Evolutionary conservation across 116 monocot genomes (phyloP).

Genomic region (Trichopus zeylanicus): DNA sequence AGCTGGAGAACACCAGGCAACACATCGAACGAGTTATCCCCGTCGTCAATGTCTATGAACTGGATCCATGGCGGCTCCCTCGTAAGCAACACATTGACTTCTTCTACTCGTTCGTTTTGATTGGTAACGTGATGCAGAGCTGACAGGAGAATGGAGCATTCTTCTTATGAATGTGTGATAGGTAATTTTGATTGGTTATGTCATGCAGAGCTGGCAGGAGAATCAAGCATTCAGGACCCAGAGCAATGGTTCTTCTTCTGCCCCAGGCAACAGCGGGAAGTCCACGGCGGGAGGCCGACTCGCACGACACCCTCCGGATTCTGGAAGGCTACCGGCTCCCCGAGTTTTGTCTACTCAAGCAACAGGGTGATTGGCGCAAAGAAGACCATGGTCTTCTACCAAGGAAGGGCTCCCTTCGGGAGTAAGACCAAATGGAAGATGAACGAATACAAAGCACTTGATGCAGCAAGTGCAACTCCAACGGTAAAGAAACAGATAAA

Average conservation of each 20-base stretch:
- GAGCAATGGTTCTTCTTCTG: constrained; percentile 96
- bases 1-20: constrained; percentile 27
- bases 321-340: constrained; percentile 89
- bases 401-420: constrained; percentile 49
- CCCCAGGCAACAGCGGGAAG: constrained; percentile 51
- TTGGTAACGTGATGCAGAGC: constrained; percentile 14
- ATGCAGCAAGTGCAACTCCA: constrained; percentile 6
- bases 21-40: constrained; percentile 73
- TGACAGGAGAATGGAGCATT: constrained; percentile 29
- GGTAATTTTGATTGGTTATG: not conserved
- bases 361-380: constrained; percentile 37
- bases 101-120: not conserved
- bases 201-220: constrained; percentile 38
- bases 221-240: constrained; percentile 15
- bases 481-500: constrained; percentile 15
- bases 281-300: constrained; percentile 55
- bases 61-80: constrained; percentile 56
- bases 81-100: constrained; percentile 26
- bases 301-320: constrained; percentile 61
- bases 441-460: constrained; percentile 65
- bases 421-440: constrained; percentile 82
- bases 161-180: not conserved
- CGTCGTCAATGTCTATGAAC: constrained; percentile 36
- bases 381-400: constrained; percentile 92
- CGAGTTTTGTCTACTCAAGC: constrained; percentile 28